phyloP scores from a whole-genome alignment of 2,329 filamentous ascomycete species.

The Curvularia verruculosa region DNA sequence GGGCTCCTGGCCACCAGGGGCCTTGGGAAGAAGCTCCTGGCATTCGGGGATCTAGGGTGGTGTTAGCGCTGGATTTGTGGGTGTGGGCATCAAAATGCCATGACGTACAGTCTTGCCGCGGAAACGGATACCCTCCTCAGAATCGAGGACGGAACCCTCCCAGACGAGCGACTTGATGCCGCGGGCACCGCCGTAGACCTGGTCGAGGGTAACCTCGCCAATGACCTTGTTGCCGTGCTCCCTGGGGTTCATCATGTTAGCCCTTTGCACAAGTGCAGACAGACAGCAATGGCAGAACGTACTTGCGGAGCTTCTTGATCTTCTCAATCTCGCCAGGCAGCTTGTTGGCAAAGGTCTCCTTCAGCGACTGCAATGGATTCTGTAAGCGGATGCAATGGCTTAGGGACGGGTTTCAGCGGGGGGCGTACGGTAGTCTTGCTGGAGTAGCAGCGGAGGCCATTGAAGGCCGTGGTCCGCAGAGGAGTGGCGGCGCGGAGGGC shows the following conservation, averaged over 20 bases:
- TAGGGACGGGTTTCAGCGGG: slow-evolving; percentile 7
- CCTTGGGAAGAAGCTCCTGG: slow-evolving; percentile 96
- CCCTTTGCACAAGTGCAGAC: slow-evolving; percentile 15
- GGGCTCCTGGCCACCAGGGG: slow-evolving; percentile 93
- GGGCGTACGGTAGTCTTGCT: slow-evolving; percentile 79
- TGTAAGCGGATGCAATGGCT: slow-evolving; percentile 34
- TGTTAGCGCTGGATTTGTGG: slow-evolving; percentile 29
- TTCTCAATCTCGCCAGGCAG: slow-evolving; percentile 97
- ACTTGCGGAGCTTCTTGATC: slow-evolving; percentile 99
- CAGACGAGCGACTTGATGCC: slow-evolving; percentile 98
- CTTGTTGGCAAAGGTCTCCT: slow-evolving; percentile 97
- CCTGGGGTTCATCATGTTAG: slow-evolving; percentile 58
- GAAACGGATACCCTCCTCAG: slow-evolving; percentile 99
- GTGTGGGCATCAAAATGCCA: background rate
- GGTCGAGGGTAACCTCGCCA: slow-evolving; percentile 97
- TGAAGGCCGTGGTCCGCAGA: slow-evolving; percentile 75
- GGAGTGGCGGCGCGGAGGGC: slow-evolving; percentile 75
- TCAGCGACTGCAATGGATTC: slow-evolving; percentile 72
- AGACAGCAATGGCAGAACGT: slow-evolving; percentile 39
- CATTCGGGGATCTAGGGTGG: slow-evolving; percentile 88
- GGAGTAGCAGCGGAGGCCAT: slow-evolving; percentile 87
- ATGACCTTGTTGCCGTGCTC: slow-evolving; percentile 94
- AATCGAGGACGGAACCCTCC: slow-evolving; percentile 94
- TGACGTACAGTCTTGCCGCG: slow-evolving; percentile 82
- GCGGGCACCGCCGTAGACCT: slow-evolving; percentile 98